phyloP scores from a whole-genome alignment of 805 yeast species.

The Candida sithepensis region DNA sequence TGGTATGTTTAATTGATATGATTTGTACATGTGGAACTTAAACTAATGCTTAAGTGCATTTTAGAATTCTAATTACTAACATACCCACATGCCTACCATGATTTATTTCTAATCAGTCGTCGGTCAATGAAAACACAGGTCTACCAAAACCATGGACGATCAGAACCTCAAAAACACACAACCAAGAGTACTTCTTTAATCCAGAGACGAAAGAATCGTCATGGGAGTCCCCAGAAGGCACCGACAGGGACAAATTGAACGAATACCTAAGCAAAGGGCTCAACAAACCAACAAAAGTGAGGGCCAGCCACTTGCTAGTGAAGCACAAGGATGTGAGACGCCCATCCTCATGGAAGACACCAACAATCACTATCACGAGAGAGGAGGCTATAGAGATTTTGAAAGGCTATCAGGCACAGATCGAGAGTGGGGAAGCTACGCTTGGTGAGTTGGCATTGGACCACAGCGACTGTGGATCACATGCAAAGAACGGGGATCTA shows the following conservation, averaged over 20 bases:
- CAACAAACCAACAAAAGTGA: conserved; percentile 61
- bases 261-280: conserved; percentile 46
- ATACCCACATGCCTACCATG: too few relatives aligned
- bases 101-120: background rate
- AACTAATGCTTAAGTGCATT: too few relatives aligned
- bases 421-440: conserved; percentile 59
- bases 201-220: conserved; percentile 65
- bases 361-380: conserved; percentile 70
- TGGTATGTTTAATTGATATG: too few relatives aligned
- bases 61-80: too few relatives aligned
- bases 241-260: conserved; percentile 58
- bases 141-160: conserved; percentile 86
- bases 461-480: conserved; percentile 87
- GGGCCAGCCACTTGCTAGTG: conserved; percentile 77
- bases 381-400: conserved; percentile 77
- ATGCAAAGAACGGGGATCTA: conserved; percentile 84
- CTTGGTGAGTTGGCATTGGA: conserved; percentile 72
- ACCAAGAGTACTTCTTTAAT: conserved; percentile 80
- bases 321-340: conserved; percentile 83
- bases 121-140: conserved; percentile 48
- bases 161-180: conserved; percentile 70
- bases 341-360: conserved; percentile 85
- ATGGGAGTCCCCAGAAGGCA: conserved; percentile 91
- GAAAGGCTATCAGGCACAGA: conserved; percentile 52
- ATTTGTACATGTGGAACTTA: too few relatives aligned